These are phyloP conservation scores for Fusarium zealandicum DNA, from an alignment of 2,329 filamentous ascomycete species.

Conservation along the genomic window DNA sequence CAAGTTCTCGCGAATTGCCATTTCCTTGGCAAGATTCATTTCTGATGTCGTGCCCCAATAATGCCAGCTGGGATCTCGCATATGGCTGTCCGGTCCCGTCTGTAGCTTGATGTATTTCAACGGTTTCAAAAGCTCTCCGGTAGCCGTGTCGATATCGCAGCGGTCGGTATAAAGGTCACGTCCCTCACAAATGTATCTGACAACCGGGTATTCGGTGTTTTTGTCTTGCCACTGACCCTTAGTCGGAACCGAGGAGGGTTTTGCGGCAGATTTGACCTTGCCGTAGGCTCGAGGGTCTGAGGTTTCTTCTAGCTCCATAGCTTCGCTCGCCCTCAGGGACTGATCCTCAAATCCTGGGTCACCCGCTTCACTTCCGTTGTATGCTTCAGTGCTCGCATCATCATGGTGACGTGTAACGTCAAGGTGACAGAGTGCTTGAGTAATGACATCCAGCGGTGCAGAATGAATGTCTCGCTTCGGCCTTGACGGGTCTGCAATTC, in stretches of 20 bases:
- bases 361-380: conserved; percentile 20
- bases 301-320: background rate
- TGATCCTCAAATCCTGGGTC: background rate
- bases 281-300: background rate
- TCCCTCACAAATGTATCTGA: background rate
- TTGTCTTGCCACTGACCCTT: conserved; percentile 10
- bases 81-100: conserved; percentile 2
- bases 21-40: conserved; percentile 38
- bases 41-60: conserved; percentile 41
- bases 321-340: background rate
- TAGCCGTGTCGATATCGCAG: conserved; percentile 49
- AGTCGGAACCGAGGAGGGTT: background rate
- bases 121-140: conserved; percentile 46
- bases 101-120: conserved; percentile 45
- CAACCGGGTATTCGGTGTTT: background rate
- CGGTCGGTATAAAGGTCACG: conserved; percentile 7
- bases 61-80: conserved; percentile 38
- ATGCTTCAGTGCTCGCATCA: conserved; percentile 5
- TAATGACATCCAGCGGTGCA: conserved; percentile 30
- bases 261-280: background rate
- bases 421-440: conserved; percentile 14
- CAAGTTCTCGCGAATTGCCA: conserved; percentile 28
- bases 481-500: background rate
- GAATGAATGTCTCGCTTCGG: conserved; percentile 19
- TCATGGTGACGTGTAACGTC: background rate